Conservation (phyloP, 2,329 filamentous ascomycete species). For the Teratosphaeria epicoccoides region DNA sequence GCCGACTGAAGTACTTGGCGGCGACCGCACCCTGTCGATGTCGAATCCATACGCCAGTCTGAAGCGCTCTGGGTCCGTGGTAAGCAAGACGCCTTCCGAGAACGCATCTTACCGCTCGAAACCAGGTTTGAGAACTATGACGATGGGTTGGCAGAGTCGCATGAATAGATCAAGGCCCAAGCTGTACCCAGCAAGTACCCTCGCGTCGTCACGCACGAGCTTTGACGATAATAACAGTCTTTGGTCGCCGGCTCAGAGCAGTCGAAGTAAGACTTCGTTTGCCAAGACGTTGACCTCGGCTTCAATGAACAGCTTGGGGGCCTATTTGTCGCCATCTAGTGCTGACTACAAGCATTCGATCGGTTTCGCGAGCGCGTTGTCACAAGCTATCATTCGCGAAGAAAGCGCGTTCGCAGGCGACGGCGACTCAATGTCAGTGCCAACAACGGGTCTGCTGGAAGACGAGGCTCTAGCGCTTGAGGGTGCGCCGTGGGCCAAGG, state of each 20-base stretch:
- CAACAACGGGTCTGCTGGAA: slow-evolving; percentile 52
- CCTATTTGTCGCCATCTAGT: slow-evolving; percentile 50
- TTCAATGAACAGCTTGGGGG: slow-evolving; percentile 83
- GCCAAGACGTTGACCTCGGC: slow-evolving; percentile 84
- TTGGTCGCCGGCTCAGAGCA: slow-evolving; percentile 86
- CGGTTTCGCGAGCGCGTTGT: slow-evolving; percentile 91
- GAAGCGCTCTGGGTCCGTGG: slow-evolving; percentile 75
- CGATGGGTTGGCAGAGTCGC: slow-evolving; percentile 61
- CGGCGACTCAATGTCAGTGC: slow-evolving; percentile 24
- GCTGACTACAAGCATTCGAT: slow-evolving; percentile 92
- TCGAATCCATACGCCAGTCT: slow-evolving; percentile 41
- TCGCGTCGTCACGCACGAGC: slow-evolving; percentile 86
- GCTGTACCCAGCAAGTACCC: slow-evolving; percentile 63
- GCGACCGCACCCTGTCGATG: slow-evolving; percentile 49
- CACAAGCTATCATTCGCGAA: slow-evolving; percentile 91
- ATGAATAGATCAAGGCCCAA: slow-evolving; percentile 77
- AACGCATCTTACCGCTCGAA: slow-evolving; percentile 55
- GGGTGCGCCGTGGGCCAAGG: slow-evolving; percentile 96
- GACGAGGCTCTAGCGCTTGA: slow-evolving; percentile 86
- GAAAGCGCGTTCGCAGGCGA: slow-evolving; percentile 40
- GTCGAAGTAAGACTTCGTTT: slow-evolving; percentile 82
- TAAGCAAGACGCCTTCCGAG: slow-evolving; percentile 90
- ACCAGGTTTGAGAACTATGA: slow-evolving; percentile 51
- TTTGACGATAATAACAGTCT: slow-evolving; percentile 82
- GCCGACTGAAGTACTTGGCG: slow-evolving; percentile 32